phyloP scores from a whole-genome alignment of 2,329 filamentous ascomycete genomes.

The Shiraia bambusicola region DNA sequence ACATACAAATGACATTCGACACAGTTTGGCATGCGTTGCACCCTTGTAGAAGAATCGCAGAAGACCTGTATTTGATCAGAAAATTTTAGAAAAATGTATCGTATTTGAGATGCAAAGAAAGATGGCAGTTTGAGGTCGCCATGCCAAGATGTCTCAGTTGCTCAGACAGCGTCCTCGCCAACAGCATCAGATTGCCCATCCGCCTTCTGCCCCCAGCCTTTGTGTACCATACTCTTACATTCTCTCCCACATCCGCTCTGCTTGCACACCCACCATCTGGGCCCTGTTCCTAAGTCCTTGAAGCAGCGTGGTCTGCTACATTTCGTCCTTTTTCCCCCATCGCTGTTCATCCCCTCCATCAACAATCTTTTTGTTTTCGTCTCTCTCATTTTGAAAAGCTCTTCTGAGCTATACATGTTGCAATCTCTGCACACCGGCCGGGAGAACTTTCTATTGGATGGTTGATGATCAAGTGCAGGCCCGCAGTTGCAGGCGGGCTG shows the following conservation, averaged over 20 bases:
- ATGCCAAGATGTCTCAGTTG: too few relatives aligned
- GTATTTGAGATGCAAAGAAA: too few relatives aligned
- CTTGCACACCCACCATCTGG: slow-evolving; percentile 30
- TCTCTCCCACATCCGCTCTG: slow-evolving; percentile 11
- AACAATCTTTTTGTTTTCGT: slow-evolving; percentile 17
- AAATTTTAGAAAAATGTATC: too few relatives aligned
- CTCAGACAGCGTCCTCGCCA: slow-evolving; percentile 2
- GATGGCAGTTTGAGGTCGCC: too few relatives aligned
- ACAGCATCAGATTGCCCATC: not conserved
- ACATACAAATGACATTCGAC: too few relatives aligned
- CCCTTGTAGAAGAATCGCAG: too few relatives aligned
- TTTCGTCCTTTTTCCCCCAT: slow-evolving; percentile 9
- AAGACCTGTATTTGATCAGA: too few relatives aligned
- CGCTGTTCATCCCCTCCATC: slow-evolving; percentile 6
- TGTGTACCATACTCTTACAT: slow-evolving; percentile 14
- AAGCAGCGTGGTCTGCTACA: slow-evolving; percentile 15
- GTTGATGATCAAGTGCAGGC: slow-evolving; percentile 3
- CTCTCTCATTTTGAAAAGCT: slow-evolving; percentile 12
- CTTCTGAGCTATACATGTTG: slow-evolving; percentile 1
- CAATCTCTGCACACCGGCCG: slow-evolving; percentile 20
- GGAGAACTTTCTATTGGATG: not conserved
- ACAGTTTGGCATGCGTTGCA: too few relatives aligned
- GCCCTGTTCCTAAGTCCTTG: slow-evolving; percentile 13
- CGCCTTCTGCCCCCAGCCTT: slow-evolving; percentile 8
- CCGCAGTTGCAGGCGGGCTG: slow-evolving; percentile 16